A percentile compares a stretch with the other conserved stretches of the same genome.
Conservation (phyloP, 805 yeast genomes). For the Saturnispora serradocipensis region DNA sequence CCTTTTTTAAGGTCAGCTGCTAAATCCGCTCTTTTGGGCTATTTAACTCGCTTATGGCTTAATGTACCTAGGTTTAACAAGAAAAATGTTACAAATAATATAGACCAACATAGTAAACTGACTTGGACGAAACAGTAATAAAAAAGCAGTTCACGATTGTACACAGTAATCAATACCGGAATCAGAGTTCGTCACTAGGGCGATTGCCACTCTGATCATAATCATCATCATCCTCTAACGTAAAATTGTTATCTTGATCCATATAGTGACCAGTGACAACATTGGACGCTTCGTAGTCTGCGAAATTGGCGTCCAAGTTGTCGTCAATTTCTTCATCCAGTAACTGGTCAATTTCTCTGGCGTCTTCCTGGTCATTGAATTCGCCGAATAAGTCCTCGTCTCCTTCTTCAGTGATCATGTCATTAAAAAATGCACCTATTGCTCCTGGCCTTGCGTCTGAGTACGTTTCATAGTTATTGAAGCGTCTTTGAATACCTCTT, state of each 20-base stretch:
- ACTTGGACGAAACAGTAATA: background rate
- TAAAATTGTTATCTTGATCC: background rate
- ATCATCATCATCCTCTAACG: slow-evolving; percentile 3
- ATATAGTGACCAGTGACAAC: slow-evolving; percentile 2
- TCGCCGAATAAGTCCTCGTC: slow-evolving; percentile 27
- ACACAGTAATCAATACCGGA: background rate
- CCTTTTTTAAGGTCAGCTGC: background rate
- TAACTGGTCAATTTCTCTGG: slow-evolving; percentile 37
- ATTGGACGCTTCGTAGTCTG: slow-evolving; percentile 18
- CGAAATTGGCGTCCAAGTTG: slow-evolving; percentile 28
- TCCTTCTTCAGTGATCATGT: slow-evolving; percentile 21
- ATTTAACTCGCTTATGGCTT: background rate
- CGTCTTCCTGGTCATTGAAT: slow-evolving; percentile 36
- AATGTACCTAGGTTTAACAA: background rate
- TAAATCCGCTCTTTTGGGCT: background rate
- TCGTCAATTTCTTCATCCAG: slow-evolving; percentile 23
- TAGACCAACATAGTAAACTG: background rate
- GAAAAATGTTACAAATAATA: background rate
- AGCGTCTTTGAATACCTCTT: background rate
- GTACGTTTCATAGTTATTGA: slow-evolving; percentile 18
- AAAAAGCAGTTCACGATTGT: background rate
- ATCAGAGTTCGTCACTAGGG: background rate
- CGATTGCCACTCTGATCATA: background rate
- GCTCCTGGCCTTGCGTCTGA: slow-evolving; percentile 16
- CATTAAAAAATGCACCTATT: slow-evolving; percentile 23